Evolutionary conservation across 2,329 filamentous ascomycete genomes (phyloP).

Genomic region (Balansia obtecta): DNA sequence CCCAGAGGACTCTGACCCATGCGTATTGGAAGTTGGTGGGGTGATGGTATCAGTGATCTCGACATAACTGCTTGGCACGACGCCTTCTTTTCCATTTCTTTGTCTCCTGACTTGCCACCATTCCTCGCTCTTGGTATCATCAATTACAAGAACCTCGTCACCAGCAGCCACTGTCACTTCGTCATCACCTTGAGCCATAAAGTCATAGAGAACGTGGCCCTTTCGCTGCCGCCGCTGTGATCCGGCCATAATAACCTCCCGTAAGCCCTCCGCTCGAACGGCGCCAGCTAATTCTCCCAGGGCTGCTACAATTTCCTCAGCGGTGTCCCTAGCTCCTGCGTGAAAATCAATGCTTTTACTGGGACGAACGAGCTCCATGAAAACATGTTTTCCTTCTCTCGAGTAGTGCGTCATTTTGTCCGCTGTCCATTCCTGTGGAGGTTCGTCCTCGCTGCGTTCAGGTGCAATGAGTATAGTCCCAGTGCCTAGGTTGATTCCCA

Average conservation of each 20-base stretch:
- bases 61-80: slow-evolving; percentile 93
- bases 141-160: slow-evolving; percentile 82
- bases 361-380: slow-evolving; percentile 81
- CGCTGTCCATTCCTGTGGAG: slow-evolving; percentile 83
- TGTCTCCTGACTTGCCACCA: slow-evolving; percentile 94
- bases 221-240: slow-evolving; percentile 61
- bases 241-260: slow-evolving; percentile 75
- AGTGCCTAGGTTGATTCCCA: slow-evolving; percentile 84
- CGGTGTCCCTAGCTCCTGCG: slow-evolving; percentile 92
- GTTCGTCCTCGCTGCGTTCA: slow-evolving; percentile 70
- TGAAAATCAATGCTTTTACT: slow-evolving; percentile 96
- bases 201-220: slow-evolving; percentile 84
- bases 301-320: slow-evolving; percentile 79
- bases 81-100: slow-evolving; percentile 88
- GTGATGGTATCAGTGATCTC: slow-evolving; percentile 64
- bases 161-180: slow-evolving; percentile 85
- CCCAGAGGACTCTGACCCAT: slow-evolving; percentile 37
- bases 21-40: slow-evolving; percentile 28
- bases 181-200: slow-evolving; percentile 91
- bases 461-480: slow-evolving; percentile 85
- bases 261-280: slow-evolving; percentile 67
- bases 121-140: slow-evolving; percentile 86
- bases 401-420: slow-evolving; percentile 97
- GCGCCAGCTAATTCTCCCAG: slow-evolving; percentile 84
- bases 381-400: slow-evolving; percentile 95